Base-by-base conservation (phyloP, 2,329 filamentous ascomycete species). In the Trichophyton benhamiae region DNA sequence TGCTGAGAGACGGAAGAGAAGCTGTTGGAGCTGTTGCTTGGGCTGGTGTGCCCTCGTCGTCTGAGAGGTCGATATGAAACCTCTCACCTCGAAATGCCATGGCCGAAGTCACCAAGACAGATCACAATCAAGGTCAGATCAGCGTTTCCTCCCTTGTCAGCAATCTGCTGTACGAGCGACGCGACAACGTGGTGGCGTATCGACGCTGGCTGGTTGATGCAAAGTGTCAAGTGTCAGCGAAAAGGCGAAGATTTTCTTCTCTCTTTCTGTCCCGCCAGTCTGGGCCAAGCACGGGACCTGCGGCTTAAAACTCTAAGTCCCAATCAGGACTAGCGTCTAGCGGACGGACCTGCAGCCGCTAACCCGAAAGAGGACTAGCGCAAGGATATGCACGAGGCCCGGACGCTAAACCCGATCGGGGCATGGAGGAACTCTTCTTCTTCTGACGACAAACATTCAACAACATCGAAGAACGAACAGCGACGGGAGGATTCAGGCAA, bases 21-120 rank as follows among this genome's bases (percentile, higher is more conserved):
- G 60, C 64, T 61, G 60, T 58, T n/a, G 62, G 58, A 38, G 75
- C 72, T 30, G 76, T 71, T 42, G 77, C 72, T 2, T 49, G 75
- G 73, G 36, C 76, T 80, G 78, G 25, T 80, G 79, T 75, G 15
- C 38, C 30, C 27, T 78, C 76, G 60, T 80, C 79, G 38, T 81
- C 80, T 38, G 82, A 82, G 30, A 87, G 75, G 67, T 86, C 79
- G 17, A 87, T 70, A 30, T 80, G 75, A 65, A 87, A 85, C 59
- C 82, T 79, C 67, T 87, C 80, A 49, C 85, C 85, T 62, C 78
- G 76, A 52, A 83, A 75, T 66, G 74, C 77, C 79, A 82, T 77
- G 71, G 65, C 27, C 15, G 36, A 58, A 9, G 15, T n/a, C 15
- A 2, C 41, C 3, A 44, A 9, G 2, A 48, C 17, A 20, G 13